Conservation (phyloP, 345 rosid species). For the Murraya paniculata region DNA sequence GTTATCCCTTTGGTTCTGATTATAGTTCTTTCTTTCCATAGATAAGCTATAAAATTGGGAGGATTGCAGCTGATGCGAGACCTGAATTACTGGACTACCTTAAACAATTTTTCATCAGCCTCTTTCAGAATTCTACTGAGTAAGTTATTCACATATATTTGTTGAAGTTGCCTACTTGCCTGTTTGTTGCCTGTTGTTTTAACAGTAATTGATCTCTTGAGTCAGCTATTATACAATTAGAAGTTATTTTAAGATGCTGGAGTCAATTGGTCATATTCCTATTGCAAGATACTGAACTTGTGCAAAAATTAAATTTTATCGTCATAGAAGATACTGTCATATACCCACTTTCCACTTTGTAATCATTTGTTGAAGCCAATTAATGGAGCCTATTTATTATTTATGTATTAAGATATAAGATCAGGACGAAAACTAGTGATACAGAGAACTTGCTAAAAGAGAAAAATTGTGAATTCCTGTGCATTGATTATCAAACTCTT, state of each 20-base stretch:
- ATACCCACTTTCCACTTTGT: background rate
- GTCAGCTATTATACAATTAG: background rate
- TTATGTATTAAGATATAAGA: too few relatives aligned
- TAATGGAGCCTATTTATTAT: background rate
- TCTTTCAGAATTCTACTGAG: constrained; percentile 70
- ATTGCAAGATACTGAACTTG: background rate
- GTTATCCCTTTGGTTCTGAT: constrained; percentile 16
- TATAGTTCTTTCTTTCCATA: constrained; percentile 32
- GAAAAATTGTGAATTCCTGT: background rate
- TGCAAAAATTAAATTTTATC: background rate
- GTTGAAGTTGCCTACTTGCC: background rate
- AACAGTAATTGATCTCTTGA: background rate
- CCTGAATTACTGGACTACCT: constrained; percentile 52
- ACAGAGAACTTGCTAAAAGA: background rate
- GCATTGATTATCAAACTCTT: background rate
- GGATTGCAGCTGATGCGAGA: constrained; percentile 75
- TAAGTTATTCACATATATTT: constrained; percentile 35
- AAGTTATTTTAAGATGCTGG: background rate
- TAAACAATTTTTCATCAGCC: constrained; percentile 53
- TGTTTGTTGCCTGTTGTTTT: background rate
- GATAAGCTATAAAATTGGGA: constrained; percentile 70
- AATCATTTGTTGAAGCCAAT: background rate
- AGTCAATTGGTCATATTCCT: background rate
- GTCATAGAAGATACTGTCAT: background rate
- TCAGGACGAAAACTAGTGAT: background rate